Base-by-base conservation (phyloP, 371 early-diverging fungal genomes). In the Gilbertella persicaria region DNA sequence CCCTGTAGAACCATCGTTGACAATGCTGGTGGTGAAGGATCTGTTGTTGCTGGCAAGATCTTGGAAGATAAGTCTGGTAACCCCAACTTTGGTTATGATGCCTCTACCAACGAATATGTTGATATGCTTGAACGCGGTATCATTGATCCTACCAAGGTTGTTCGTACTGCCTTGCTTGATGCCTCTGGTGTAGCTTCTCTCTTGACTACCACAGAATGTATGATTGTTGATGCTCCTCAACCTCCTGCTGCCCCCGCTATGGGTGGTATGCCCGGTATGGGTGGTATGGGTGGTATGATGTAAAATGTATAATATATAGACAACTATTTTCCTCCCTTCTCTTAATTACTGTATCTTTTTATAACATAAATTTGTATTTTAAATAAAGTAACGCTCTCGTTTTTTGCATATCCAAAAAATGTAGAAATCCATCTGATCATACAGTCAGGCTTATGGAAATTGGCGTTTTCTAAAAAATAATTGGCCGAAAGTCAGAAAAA, bases 111-210 rank as follows among this genome's bases (percentile, higher is more conserved):
- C 62, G 89, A 91, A 63, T 98, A 95, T 72, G 86, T 82, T 17
- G 96, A 98, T 67, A 92, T 98, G 96, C 91, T 96, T 71, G 82
- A 91, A 66, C 87, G 85, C 63, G 98, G 98, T 69, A 93, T 98
- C 60, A 84, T 98, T 46, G 98, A 98, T 66, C 98, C 98, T 36
- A 87, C 95, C 79, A 98, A 98, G 88, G 98, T 98, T 42, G 96
- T 95, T 29, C 92, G 97, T 59, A 98, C 98, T 24, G 94, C 96
- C 19, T 79, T 98, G 51, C 86, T 94, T 53, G 97, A 98, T 78
- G 95, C 98, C 36, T 73, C 91, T 25, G 96, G 97, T 69, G 97
- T 97, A 60, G 95, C 98, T 38, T 92, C 93, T 56, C 84, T 98
- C 54, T 78, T 98, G 62, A 95, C 95, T 57, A 98, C 98, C 28